Conservation (phyloP, 345 rosid species). For the Gossypium sturtianum region DNA sequence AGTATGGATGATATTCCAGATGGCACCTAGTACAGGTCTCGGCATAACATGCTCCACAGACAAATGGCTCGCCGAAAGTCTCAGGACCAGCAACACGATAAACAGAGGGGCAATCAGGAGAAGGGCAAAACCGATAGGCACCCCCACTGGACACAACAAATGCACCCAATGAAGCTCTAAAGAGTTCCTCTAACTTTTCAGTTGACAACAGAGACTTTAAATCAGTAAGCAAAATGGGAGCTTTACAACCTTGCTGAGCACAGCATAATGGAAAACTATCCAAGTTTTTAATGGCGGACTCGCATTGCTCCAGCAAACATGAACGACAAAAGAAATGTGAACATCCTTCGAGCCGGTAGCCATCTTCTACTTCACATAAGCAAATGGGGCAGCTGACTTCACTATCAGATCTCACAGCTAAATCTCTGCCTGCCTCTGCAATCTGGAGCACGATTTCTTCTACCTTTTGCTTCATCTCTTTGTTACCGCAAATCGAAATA, state of each 20-base stretch:
- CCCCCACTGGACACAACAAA: conserved; percentile 61
- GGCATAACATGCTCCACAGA: conserved; percentile 3
- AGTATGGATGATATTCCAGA: conserved; percentile 48
- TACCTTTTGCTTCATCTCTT: conserved; percentile 50
- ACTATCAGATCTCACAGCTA: conserved; percentile 17
- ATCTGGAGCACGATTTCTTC: conserved; percentile 55
- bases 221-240: conserved; percentile 51
- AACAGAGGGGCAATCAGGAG: conserved; percentile 7
- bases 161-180: conserved; percentile 61
- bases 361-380: conserved; percentile 75
- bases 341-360: conserved; percentile 72
- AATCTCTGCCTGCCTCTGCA: conserved; percentile 26
- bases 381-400: conserved; percentile 67
- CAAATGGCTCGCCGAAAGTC: neutral
- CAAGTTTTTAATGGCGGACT: conserved; percentile 54
- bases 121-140: conserved; percentile 38
- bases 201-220: conserved; percentile 48
- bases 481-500: conserved; percentile 55
- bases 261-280: conserved; percentile 69
- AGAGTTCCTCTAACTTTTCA: conserved; percentile 77
- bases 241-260: conserved; percentile 42
- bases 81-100: neutral
- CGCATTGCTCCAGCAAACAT: conserved; percentile 77
- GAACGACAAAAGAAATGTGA: conserved; percentile 59
- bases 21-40: conserved; percentile 10